Evolutionary conservation across 1,139 yeast genomes (phyloP), one percentile per base, ranked within the genome.

Genomic region (Lodderomyces orthopsilosis): DNA sequence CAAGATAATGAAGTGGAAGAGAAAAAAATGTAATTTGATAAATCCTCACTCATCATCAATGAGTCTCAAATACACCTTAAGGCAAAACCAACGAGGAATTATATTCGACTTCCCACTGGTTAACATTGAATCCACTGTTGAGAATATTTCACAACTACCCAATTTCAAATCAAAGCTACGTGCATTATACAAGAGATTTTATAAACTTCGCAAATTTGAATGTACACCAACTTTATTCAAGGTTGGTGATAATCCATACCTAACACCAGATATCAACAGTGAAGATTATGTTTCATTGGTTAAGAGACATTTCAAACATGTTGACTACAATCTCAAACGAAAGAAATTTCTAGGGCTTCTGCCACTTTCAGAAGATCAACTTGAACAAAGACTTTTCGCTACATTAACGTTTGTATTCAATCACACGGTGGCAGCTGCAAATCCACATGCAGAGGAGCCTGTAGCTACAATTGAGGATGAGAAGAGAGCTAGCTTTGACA

Each of bases 391-490:
- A 17, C 39, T 66, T 27, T 45, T 59, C 23, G 69, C 68, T 46
- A 67, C 77, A 2, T 51, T 65, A 26, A 65, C 59, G 15, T 72
- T 72, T 53, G 67, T 70, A 2, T 66, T 63, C 51, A 72, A 72
- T 49, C 61, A 73, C 3, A 65, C 75, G 0, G 68, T 70, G 9
- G 53, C 47, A 18, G 46, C 36, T 10, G 51, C 46, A 23, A 55
- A 44, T 43, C 46, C 49, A 6, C 28, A 46, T 6, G 46, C 51
- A 2, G 49, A 49, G 15, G 48, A 46, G 4, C 54, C 50, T 10
- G 55, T 57, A 1, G 36, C 53, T 3, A 63, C 56, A 41, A 60
- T 47, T 39, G 52, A 58, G 7, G 70, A 66, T 34, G 41, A 58
- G 5, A 45, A 51, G 14, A 39, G 39, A 7, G 42, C 51, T 28